Evolutionary conservation across 2,329 filamentous ascomycete species (phyloP).

Genomic region (Diaporthe ampelina): DNA sequence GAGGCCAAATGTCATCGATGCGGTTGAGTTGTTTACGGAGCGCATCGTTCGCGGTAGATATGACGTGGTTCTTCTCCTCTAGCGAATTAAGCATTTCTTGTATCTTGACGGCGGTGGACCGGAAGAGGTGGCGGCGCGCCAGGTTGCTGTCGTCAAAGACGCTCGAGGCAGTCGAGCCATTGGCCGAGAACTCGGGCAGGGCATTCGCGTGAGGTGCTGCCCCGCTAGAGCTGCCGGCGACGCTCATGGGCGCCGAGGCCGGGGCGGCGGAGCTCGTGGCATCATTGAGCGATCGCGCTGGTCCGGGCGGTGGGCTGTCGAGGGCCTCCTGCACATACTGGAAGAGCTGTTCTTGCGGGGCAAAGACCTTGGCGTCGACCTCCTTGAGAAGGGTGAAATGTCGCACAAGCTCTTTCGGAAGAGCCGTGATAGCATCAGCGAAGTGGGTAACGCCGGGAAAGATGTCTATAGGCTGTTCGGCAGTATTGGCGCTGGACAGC

Average conservation of each 20-base stretch:
- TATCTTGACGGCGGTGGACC: constrained; percentile 82
- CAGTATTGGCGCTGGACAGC: constrained; percentile 57
- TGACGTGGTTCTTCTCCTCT: constrained; percentile 98
- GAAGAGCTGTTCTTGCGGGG: constrained; percentile 85
- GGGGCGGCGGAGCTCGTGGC: constrained; percentile 58
- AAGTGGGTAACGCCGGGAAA: constrained; percentile 81
- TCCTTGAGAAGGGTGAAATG: constrained; percentile 97
- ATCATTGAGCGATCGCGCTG: constrained; percentile 59
- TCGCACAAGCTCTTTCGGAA: constrained; percentile 94
- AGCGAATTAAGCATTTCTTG: constrained; percentile 89
- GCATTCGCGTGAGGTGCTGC: constrained; percentile 53
- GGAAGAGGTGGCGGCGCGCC: constrained; percentile 80
- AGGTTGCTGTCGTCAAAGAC: constrained; percentile 71
- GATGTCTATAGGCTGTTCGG: constrained; percentile 74
- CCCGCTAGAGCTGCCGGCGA: constrained; percentile 63
- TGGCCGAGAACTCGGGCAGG: constrained; percentile 56
- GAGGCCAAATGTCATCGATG: constrained; percentile 88
- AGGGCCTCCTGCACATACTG: constrained; percentile 78
- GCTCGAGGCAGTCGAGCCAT: constrained; percentile 58
- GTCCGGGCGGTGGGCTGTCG: constrained; percentile 62
- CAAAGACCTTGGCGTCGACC: constrained; percentile 96
- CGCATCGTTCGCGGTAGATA: constrained; percentile 91
- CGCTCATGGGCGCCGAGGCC: constrained; percentile 62
- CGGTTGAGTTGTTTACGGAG: constrained; percentile 87
- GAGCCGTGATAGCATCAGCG: constrained; percentile 89